phyloP scores from a whole-genome alignment of 108 stramenopile genomes.

The Nitzschia putrida region DNA sequence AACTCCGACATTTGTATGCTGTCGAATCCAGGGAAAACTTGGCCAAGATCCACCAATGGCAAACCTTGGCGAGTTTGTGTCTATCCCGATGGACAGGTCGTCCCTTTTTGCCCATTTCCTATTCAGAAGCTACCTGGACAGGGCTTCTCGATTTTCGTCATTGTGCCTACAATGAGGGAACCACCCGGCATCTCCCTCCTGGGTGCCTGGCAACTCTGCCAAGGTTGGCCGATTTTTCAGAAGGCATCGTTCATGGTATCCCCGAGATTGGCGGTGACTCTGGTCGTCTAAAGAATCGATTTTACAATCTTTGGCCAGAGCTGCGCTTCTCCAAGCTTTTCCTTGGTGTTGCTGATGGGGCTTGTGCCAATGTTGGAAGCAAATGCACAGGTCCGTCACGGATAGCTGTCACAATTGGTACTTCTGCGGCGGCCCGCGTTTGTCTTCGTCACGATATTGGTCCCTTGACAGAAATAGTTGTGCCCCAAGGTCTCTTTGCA shows the following conservation, averaged over 20 bases:
- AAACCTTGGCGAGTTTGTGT: constrained; percentile 66
- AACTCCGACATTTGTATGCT: constrained; percentile 62
- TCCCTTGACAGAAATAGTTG: constrained; percentile 1
- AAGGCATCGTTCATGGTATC: constrained; percentile 26
- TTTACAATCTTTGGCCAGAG: constrained; percentile 71
- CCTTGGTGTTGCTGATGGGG: constrained; percentile 83
- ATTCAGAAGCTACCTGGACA: constrained; percentile 88
- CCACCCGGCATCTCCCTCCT: constrained; percentile 45
- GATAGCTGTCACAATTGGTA: constrained; percentile 85
- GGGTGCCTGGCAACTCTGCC: constrained; percentile 48
- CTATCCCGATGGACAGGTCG: constrained; percentile 65
- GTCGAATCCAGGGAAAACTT: constrained; percentile 11
- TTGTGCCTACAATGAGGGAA: constrained; percentile 57
- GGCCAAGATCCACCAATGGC: constrained; percentile 46
- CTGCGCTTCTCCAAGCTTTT: constrained; percentile 48
- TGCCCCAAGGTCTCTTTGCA: constrained; percentile 73
- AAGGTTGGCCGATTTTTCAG: constrained; percentile 44
- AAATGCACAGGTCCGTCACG: constrained; percentile 59
- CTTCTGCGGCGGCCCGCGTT: constrained; percentile 77
- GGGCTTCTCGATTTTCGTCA: constrained; percentile 73
- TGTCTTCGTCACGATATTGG: constrained; percentile 49
- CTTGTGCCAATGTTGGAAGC: constrained; percentile 83
- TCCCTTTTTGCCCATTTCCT: constrained; percentile 60
- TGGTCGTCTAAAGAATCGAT: constrained; percentile 24
- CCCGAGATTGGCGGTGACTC: constrained; percentile 1